phyloP scores from a whole-genome alignment of 257 asterid genomes.

The Plantago major region DNA sequence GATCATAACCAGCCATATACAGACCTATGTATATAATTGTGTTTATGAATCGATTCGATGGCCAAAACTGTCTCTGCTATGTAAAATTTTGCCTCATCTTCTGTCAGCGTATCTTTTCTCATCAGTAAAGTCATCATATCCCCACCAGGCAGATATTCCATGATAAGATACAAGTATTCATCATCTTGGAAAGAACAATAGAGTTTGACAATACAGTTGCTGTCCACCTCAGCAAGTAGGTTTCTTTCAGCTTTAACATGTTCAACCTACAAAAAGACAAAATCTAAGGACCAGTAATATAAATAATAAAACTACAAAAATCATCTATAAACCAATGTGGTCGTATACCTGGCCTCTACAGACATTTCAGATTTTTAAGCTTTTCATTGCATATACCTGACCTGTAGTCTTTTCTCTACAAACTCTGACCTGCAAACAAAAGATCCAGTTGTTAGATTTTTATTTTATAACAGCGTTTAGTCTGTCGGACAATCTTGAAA shows the following conservation, averaged over 20 bases:
- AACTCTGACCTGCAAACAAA: constrained; percentile 64
- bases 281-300: constrained; percentile 27
- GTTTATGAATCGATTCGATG: constrained; percentile 85
- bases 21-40: constrained; percentile 83
- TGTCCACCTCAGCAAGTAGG: constrained; percentile 93
- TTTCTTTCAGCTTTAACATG: constrained; percentile 97
- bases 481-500: no score
- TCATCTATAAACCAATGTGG: constrained; percentile 25
- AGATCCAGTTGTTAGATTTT: no score
- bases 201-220: constrained; percentile 88
- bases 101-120: constrained; percentile 83
- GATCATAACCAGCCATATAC: constrained; percentile 31
- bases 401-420: constrained; percentile 93
- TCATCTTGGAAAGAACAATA: constrained; percentile 94
- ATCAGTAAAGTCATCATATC: constrained; percentile 93
- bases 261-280: constrained; percentile 59
- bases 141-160: constrained; percentile 98
- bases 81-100: constrained; percentile 85
- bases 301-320: constrained; percentile 25
- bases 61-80: constrained; percentile 90
- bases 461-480: no score
- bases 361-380: constrained; percentile 95
- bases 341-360: constrained; percentile 95
- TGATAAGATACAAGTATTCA: constrained; percentile 79
- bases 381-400: constrained; percentile 97